Percentiles rank a stretch among this genome's conserved stretches.
phyloP scores from a whole-genome alignment of 495 filamentous ascomycete species.

The Thermothielavioides terrestris region DNA sequence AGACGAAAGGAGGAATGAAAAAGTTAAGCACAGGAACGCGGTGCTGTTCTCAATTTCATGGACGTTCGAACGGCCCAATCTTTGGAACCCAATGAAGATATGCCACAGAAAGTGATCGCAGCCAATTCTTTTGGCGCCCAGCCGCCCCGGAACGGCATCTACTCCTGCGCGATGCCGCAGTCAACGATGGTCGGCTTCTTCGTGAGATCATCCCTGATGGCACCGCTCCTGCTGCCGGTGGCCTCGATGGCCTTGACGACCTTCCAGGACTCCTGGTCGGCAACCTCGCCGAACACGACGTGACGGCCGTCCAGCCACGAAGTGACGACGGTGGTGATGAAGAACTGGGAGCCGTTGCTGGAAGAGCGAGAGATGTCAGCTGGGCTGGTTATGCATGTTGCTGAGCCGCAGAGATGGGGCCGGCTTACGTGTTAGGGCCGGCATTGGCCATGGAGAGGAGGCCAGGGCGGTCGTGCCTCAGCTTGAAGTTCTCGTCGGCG shows the following conservation, averaged over 20 bases:
- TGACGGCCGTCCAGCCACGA: conserved; percentile 71
- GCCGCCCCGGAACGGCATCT: too few species aligned
- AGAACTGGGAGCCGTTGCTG: conserved; percentile 73
- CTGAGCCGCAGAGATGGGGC: not conserved
- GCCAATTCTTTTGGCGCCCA: conserved; percentile 9
- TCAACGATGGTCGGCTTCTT: conserved; percentile 61
- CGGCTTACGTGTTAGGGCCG: conserved; percentile 63
- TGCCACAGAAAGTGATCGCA: too few species aligned
- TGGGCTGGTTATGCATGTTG: not conserved
- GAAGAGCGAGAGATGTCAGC: conserved; percentile 3
- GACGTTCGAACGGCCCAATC: too few species aligned
- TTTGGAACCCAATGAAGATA: not conserved
- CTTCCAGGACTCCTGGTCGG: conserved; percentile 50
- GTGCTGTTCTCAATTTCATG: too few species aligned
- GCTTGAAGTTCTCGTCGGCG: conserved; percentile 67
- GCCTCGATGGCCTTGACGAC: conserved; percentile 69
- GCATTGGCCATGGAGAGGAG: conserved; percentile 80
- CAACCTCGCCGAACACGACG: conserved; percentile 74
- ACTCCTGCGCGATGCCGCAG: conserved; percentile 44
- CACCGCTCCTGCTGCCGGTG: conserved; percentile 53
- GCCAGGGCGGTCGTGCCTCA: conserved; percentile 53
- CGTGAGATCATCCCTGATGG: conserved; percentile 42
- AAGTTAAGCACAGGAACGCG: too few species aligned
- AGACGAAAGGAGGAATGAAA: too few species aligned
- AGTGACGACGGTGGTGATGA: conserved; percentile 65